Evolutionary conservation across 176 grass and related monocot species (phyloP), one percentile per base, ranked within the genome.

Genomic region (Sorghum bicolor): DNA sequence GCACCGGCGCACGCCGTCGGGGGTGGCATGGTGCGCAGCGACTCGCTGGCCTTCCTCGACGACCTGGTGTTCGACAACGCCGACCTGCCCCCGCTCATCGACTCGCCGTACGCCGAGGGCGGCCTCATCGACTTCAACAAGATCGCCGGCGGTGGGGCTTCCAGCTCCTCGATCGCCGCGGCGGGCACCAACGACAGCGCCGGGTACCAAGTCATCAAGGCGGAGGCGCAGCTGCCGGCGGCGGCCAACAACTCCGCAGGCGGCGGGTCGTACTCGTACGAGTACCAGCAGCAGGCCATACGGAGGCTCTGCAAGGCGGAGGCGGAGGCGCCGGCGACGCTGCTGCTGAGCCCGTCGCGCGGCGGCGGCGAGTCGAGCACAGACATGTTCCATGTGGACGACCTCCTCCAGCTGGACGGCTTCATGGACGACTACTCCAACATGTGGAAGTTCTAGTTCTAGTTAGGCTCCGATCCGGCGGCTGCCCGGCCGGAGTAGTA

Each of bases 61-160:
- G 84, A 81, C 57, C 62, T 64, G 62, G 57, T 97, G 24, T 0
- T 91, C 34, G 68, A 84, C 57, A 15, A 16, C 24, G 15, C 30
- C 9, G 65, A 61, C 17, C 76, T 93, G 38, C 96, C 96, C 10
- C 29, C 85, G 79, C 87, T 92, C 70, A 67, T 82, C 60, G 90
- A 93, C 20, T 75, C 76, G 10, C 66, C 73, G 5, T 72, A 57
- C 79, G 40, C 26, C 15, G 79, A 33, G 13, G 52, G 16, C 30
- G 70, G 67, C 41, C 50, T 2, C 66, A 55, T 55, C 44, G 75
- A 80, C 34, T 73, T 74, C 28, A 55, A 41, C 55, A 52, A 52
- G 48, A 0, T 3, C 17, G 45, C 26, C 58, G 32, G 1, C 77
- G 25, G 5, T 4, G 53, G 53, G 2, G 4, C 29, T 10, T 70